phyloP scores from a whole-genome alignment of 345 rosid species.

The Stellera chamaejasme region DNA sequence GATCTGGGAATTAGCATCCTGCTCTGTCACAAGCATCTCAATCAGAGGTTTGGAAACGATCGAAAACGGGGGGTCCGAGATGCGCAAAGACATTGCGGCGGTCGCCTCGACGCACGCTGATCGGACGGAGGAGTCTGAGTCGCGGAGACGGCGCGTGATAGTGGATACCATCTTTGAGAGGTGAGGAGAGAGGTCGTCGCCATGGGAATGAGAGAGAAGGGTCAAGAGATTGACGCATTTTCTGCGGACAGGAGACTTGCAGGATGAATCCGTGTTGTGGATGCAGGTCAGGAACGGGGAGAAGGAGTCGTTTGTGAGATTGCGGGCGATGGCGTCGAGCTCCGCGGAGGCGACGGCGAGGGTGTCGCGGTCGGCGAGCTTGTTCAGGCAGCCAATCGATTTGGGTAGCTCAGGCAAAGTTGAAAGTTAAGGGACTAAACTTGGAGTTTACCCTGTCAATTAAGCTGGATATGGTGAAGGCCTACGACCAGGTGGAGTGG shows the following conservation, averaged over 20 bases:
- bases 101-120: conserved; percentile 70
- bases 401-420: no score
- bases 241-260: no score
- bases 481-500: no score
- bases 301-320: conserved; percentile 40
- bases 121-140: conserved; percentile 78
- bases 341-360: conserved; percentile 65
- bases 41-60: conserved; percentile 51
- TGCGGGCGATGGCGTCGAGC: conserved; percentile 75
- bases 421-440: no score
- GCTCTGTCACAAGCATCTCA: conserved; percentile 55
- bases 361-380: conserved; percentile 94
- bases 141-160: conserved; percentile 70
- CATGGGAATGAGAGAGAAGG: no score
- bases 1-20: conserved; percentile 64
- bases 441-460: no score
- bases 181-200: conserved; percentile 62
- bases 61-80: conserved; percentile 50
- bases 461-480: no score
- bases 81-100: conserved; percentile 54
- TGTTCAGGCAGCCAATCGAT: no score
- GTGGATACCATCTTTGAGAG: conserved; percentile 74
- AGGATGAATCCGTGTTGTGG: conserved; percentile 71
- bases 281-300: conserved; percentile 69
- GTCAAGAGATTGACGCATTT: no score